Base-by-base conservation (phyloP, 129 eudicot genomes). In the Lactuca sativa region DNA sequence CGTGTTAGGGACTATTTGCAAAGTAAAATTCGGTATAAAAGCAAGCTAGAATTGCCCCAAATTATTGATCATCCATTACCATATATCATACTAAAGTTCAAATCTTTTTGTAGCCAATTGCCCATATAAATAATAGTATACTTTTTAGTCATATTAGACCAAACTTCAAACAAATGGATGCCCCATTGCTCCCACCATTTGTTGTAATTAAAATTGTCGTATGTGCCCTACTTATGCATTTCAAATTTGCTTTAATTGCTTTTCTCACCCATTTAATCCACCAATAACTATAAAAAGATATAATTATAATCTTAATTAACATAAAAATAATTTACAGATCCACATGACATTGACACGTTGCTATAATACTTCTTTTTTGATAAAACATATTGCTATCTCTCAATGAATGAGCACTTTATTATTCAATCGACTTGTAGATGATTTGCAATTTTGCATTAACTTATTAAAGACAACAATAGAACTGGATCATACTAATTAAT, bases 361-460 rank as follows among this genome's bases (percentile, higher is more conserved):
- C 38, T 4, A 36, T 36, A 6, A 25, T 25, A 25, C 30, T 25
- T 25, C 1, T 25, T 25, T 25, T 25, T 25, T 25, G 5, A 6
- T 36, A 36, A 36, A 36, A 36, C 6, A 36, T 36, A 36, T 6
- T 36, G 38, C 38, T 36, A 36, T 36, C 5, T 4, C 38, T 4
- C 38, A 6, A 36, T 4, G 5, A 4, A 4, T 36, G 5, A 4
- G 6, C 38, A 36, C 21, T 4, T 36, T 36, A 36, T 4, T 4
- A 36, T 36, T 36, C 38, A 36, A 4, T 36, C 6, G 38, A 67
- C 13, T 43, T 51, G 80, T 59, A 63, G 59, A 51, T 33, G 49
- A 6, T 67, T 58, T 60, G 49, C 38, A 36, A 25, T 25, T 25
- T 36, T 4, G 1, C 0, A 12, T 43, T 8, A 9, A 43, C 9